Evolutionary conservation across 1,139 yeast species (phyloP).

Genomic region (Yarrowia galli): DNA sequence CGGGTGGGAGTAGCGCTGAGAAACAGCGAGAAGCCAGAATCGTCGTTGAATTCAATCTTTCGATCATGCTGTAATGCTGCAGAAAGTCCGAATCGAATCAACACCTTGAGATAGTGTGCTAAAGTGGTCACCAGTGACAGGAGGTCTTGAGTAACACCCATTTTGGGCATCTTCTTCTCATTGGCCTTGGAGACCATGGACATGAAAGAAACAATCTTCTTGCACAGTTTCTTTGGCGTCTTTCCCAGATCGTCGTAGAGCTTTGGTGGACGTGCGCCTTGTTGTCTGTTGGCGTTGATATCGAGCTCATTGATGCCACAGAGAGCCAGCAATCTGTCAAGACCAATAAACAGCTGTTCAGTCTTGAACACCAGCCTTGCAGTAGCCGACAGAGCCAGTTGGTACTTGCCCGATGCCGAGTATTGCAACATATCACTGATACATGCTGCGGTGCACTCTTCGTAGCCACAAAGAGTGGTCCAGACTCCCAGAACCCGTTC

Average conservation of each 20-base stretch:
- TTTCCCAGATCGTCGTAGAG: slow-evolving; percentile 54
- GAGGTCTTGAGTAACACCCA: slow-evolving; percentile 61
- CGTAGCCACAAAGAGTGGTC: slow-evolving; percentile 87
- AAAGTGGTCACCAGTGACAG: slow-evolving; percentile 87
- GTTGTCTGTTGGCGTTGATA: slow-evolving; percentile 35
- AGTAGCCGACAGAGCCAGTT: slow-evolving; percentile 73
- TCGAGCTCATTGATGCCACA: slow-evolving; percentile 42
- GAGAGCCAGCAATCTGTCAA: slow-evolving; percentile 58
- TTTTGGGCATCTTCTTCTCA: slow-evolving; percentile 44
- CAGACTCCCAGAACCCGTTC: slow-evolving; percentile 79
- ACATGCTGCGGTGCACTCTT: slow-evolving; percentile 90
- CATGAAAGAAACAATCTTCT: slow-evolving; percentile 55
- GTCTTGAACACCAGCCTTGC: slow-evolving; percentile 76
- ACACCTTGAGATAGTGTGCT: slow-evolving; percentile 88
- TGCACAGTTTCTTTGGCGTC: slow-evolving; percentile 85
- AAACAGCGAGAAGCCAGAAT: slow-evolving; percentile 1
- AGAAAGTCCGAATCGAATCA: slow-evolving; percentile 80
- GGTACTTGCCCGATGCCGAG: slow-evolving; percentile 79
- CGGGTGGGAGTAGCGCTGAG: neutral
- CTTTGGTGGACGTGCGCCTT: slow-evolving; percentile 7
- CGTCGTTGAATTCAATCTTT: slow-evolving; percentile 10
- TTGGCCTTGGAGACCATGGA: slow-evolving; percentile 53
- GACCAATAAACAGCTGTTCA: slow-evolving; percentile 77
- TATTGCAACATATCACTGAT: slow-evolving; percentile 91
- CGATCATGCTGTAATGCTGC: slow-evolving; percentile 62